Evolutionary conservation across 2,329 filamentous ascomycete genomes (phyloP).

Genomic region (Penicillium sp.): DNA sequence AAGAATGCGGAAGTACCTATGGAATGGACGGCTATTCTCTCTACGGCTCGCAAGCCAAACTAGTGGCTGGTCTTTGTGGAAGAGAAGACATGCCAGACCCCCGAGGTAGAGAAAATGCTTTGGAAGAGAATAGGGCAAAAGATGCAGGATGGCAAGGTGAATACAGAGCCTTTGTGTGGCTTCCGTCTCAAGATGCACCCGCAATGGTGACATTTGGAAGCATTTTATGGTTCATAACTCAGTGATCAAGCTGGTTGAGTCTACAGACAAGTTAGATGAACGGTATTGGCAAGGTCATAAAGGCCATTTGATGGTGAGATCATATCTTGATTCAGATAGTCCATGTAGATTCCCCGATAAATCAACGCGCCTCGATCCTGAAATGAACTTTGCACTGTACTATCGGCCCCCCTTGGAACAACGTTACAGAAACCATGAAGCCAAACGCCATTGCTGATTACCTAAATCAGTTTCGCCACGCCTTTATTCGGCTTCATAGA

Average conservation of each 20-base stretch:
- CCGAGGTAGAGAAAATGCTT: too few relatives aligned
- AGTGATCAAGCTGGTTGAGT: background rate
- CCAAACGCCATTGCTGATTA: constrained; percentile 35
- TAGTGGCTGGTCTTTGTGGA: background rate
- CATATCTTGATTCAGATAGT: constrained; percentile 25
- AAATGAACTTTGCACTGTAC: constrained; percentile 23
- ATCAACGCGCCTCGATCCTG: constrained; percentile 25
- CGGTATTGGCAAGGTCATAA: constrained; percentile 19
- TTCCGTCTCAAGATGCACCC: too few relatives aligned
- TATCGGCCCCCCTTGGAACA: constrained; percentile 25
- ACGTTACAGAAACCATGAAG: constrained; percentile 27
- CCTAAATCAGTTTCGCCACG: constrained; percentile 17
- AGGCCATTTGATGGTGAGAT: constrained; percentile 26
- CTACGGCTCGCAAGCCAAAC: constrained; percentile 28
- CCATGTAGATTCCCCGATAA: constrained; percentile 26
- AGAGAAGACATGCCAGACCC: background rate
- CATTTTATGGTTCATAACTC: background rate
- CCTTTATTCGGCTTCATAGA: constrained; percentile 1
- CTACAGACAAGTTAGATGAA: background rate
- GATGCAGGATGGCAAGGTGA: too few relatives aligned
- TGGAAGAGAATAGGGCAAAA: too few relatives aligned
- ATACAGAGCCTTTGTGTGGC: too few relatives aligned
- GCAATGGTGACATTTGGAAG: too few relatives aligned
- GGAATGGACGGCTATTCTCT: constrained; percentile 30
- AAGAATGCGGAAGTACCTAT: constrained; percentile 21